These are phyloP conservation scores for Telfairia occidentalis DNA, from an alignment of 331 rosid genomes.

Conservation along the genomic window DNA sequence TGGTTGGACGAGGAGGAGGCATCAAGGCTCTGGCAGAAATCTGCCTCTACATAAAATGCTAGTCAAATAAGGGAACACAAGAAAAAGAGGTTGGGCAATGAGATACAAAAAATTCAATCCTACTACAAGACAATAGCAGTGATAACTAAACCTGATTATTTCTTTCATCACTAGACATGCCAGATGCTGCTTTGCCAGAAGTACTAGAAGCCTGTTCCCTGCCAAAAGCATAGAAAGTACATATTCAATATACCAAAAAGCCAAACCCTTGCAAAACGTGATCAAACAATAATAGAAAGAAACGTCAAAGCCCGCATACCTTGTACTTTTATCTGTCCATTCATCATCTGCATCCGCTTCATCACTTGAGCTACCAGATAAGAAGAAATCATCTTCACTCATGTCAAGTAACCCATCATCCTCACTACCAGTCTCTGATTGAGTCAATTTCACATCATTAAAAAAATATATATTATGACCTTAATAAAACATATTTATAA, in stretches of 20 bases:
- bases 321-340: constrained; percentile 93
- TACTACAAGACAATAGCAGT: not conserved
- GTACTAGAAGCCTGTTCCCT: constrained; percentile 98
- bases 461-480: not conserved
- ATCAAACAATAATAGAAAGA: not conserved
- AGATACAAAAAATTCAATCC: not conserved
- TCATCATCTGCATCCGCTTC: constrained; percentile 99
- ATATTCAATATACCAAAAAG: not conserved
- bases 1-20: constrained; percentile 90
- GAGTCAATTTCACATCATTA: constrained; percentile 14
- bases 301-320: constrained; percentile 30
- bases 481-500: not conserved
- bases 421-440: constrained; percentile 93
- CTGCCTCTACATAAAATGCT: constrained; percentile 51
- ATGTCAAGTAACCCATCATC: constrained; percentile 91
- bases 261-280: not conserved
- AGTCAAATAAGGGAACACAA: not conserved
- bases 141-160: constrained; percentile 60
- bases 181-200: constrained; percentile 93
- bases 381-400: constrained; percentile 93
- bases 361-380: constrained; percentile 78
- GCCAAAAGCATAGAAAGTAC: constrained; percentile 23
- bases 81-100: not conserved
- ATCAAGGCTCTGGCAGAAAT: constrained; percentile 86
- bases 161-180: constrained; percentile 96